Conservation (phyloP, 164 flowering plant genomes). For the Echeveria elegans region DNA sequence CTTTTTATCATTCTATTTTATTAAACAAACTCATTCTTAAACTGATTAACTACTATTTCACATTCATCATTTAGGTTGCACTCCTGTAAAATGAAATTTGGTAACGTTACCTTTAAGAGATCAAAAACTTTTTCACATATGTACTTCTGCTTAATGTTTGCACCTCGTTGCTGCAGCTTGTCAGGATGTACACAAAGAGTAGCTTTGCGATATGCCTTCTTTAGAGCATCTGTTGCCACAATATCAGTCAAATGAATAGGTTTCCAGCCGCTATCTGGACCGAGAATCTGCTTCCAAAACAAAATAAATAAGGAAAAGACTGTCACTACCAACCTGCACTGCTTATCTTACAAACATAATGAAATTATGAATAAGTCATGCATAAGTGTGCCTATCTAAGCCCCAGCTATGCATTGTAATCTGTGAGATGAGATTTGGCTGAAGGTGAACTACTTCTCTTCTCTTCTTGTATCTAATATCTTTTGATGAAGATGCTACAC, state of each 20-base stretch:
- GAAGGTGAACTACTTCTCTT: background rate
- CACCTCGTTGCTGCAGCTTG: slow-evolving; percentile 88
- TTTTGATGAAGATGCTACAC: background rate
- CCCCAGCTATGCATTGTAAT: too few relatives aligned
- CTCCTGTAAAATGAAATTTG: background rate
- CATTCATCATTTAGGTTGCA: background rate
- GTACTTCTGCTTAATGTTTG: slow-evolving; percentile 81
- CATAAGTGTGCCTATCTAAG: background rate
- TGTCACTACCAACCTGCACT: background rate
- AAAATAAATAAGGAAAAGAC: background rate
- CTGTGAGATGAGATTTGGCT: background rate
- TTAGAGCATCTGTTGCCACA: slow-evolving; percentile 62
- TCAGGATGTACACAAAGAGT: slow-evolving; percentile 90
- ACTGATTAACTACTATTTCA: background rate
- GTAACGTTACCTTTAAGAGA: slow-evolving; percentile 71
- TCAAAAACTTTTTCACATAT: slow-evolving; percentile 91
- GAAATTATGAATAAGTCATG: background rate
- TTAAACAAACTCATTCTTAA: too few relatives aligned
- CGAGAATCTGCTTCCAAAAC: slow-evolving; percentile 60
- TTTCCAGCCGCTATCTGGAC: slow-evolving; percentile 90
- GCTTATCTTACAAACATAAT: background rate
- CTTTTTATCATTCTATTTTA: too few relatives aligned
- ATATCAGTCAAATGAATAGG: slow-evolving; percentile 74
- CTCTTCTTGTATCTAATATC: too few relatives aligned
- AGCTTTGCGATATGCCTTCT: slow-evolving; percentile 86